Evolutionary conservation across 352 stramenopile species (phyloP), one percentile per base, ranked within the genome.

Genomic region (Elongisporangium undulatum): DNA sequence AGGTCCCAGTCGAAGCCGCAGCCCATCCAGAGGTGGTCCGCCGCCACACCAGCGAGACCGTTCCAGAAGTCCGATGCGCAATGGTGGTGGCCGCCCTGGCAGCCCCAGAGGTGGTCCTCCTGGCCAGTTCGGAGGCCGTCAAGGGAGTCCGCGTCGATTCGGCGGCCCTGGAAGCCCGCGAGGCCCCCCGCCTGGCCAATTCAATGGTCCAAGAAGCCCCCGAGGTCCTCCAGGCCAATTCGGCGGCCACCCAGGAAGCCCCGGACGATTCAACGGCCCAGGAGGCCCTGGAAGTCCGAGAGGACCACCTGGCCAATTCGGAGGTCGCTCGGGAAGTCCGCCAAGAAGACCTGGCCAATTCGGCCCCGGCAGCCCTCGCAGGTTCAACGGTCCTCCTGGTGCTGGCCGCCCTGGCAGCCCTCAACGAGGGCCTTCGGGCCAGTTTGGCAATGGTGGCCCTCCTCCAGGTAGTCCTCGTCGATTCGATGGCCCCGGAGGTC

Each of bases 401-500:
- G 5, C 29, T 15, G 29, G 5, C 13, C 29, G 29, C 29, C 29
- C 29, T 41, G 29, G 29, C 29, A 41, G 29, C 13, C 29, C 29
- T 41, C 29, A 41, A 15, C 29, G 29, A 15, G 29, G 29, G 13
- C 29, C 29, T 41, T 9, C 29, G 29, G 29, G 29, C 1, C 29
- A 41, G 29, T 39, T 55, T n/a, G 51, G 51, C 21, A 29, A 29
- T 15, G 22, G 21, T 21, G 51, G 23, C 22, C 29, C 22, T 45
- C 51, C 51, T 55, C 24, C n/a, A n/a, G n/a, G n/a, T n/a, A n/a
- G n/a, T n/a, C n/a, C 16, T 29, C 21, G 51, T 21, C 51, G 21
- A 2, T 55, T 55, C 24, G 21, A 55, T 21, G 51, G 51, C 8
- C 51, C 51, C n/a, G n/a, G n/a, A n/a, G n/a, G n/a, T n/a, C n/a